A percentile compares a stretch with the other conserved stretches of the same genome.
These are phyloP conservation scores for Arachis hypogaea DNA, from an alignment of 306 rosid genomes.

Conservation along the genomic window DNA sequence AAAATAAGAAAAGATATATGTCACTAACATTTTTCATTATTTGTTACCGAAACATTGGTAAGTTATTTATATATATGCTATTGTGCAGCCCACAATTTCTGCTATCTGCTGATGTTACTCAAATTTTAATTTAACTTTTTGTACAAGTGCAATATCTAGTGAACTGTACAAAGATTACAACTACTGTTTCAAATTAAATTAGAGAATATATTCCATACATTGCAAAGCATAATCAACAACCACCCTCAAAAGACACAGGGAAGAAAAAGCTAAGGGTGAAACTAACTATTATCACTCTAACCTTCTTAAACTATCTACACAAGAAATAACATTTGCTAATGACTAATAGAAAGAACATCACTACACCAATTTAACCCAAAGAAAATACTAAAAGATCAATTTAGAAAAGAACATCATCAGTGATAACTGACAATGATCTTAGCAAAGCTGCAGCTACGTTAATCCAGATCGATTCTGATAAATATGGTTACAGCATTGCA, in stretches of 20 bases:
- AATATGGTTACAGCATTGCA: conserved; percentile 27
- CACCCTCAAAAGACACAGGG: background rate
- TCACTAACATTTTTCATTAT: no score
- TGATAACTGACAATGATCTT: conserved; percentile 11
- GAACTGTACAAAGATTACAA: background rate
- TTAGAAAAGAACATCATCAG: background rate
- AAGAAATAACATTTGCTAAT: conserved; percentile 18
- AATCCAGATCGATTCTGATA: background rate
- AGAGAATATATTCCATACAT: conserved; percentile 15
- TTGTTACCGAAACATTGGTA: no score
- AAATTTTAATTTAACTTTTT: background rate
- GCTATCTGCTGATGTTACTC: conserved; percentile 8
- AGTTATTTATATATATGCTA: no score
- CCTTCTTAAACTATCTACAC: conserved; percentile 8
- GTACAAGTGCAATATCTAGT: background rate
- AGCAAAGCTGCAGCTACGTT: conserved; percentile 35
- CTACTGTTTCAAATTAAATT: conserved; percentile 17
- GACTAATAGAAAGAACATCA: background rate
- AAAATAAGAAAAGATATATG: no score
- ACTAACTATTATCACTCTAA: conserved; percentile 5
- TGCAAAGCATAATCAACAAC: conserved; percentile 11
- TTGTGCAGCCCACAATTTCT: no score
- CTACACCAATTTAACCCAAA: conserved; percentile 13
- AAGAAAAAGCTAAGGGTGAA: conserved; percentile 5
- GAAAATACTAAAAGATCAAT: conserved; percentile 16